Evolutionary conservation across 768 basidiomycete genomes (phyloP), one percentile per base, ranked within the genome.

Genomic region (Mycena galericulata): DNA sequence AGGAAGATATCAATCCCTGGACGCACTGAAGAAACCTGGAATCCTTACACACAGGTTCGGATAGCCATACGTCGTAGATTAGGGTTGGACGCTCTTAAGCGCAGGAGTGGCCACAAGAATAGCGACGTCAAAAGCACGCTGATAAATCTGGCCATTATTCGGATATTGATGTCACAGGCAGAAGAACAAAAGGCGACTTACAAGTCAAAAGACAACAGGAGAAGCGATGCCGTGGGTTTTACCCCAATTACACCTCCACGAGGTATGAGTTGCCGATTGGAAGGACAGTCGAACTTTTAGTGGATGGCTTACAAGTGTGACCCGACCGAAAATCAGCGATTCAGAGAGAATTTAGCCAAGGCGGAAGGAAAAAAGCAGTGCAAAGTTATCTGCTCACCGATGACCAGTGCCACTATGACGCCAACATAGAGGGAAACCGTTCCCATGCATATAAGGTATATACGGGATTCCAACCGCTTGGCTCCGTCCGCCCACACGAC

Each of bases 121-220:
- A 87, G 76, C 50, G 67, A 64, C 0, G 84, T 86, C 29, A 85
- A 72, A n/a, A 80, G 70, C 7, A 83, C 43, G 68, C 78, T 83
- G 69, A 84, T 66, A 29, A 55, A 57, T 22, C 63, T 17, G 29
- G n/a, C 36, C 1, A 24, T 46, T 8, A 10, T n/a, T 54, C 22
- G 34, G 22, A 4, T 26, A 14, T 17, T 3, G 1, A 11, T n/a
- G n/a, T n/a, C 8, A 15, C 46, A 41, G 34, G 50, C 40, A 64
- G 27, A 53, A 54, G 10, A n/a, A 4, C 41, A 29, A 45, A 62
- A 43, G 58, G 24, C 24, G 14, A 78, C 84, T 59, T 71, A 85
- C 80, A 87, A 71, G 63, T 88, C 87, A 72, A 84, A 87, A 3
- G 76, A 71, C 27, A 88, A 68, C 2, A 88, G 76, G 8, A 83